Conservation (phyloP, 495 filamentous ascomycete genomes). For the Rostrohypoxylon terebratum region DNA sequence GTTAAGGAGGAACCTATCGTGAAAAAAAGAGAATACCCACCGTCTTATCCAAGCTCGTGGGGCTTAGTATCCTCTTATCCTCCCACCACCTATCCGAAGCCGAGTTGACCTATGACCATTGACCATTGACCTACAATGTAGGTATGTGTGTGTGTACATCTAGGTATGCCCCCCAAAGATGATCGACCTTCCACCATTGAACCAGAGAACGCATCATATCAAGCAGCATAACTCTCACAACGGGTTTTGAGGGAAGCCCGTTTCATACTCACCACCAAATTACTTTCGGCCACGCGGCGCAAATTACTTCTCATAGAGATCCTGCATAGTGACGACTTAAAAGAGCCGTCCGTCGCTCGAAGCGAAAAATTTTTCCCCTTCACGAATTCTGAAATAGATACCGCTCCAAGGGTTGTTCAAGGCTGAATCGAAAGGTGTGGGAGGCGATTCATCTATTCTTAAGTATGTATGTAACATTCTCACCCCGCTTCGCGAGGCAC, state of each 20-base stretch:
- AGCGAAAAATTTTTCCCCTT: conserved; percentile 9
- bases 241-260: conserved; percentile 6
- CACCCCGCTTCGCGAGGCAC: conserved; percentile 40
- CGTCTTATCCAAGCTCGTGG: conserved; percentile 35
- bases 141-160: not conserved
- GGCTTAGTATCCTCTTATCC: conserved; percentile 21
- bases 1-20: conserved; percentile 32
- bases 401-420: conserved; percentile 25
- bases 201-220: conserved; percentile 22
- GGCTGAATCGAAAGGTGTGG: conserved; percentile 39
- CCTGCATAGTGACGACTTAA: conserved; percentile 26
- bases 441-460: conserved; percentile 40
- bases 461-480: conserved; percentile 38
- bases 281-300: conserved; percentile 27
- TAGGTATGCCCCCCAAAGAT: not conserved
- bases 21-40: conserved; percentile 12
- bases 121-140: no score
- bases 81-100: not conserved
- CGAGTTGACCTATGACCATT: not conserved
- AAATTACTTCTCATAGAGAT: conserved; percentile 21
- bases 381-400: conserved; percentile 7
- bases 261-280: conserved; percentile 28
- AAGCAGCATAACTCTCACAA: not conserved
- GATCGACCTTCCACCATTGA: conserved; percentile 28
- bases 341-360: conserved; percentile 7